A percentile compares a stretch with the other conserved stretches of the same genome.
Conservation (phyloP, 192 early-diverging fungal genomes). For the Neocallimastix lanati region DNA sequence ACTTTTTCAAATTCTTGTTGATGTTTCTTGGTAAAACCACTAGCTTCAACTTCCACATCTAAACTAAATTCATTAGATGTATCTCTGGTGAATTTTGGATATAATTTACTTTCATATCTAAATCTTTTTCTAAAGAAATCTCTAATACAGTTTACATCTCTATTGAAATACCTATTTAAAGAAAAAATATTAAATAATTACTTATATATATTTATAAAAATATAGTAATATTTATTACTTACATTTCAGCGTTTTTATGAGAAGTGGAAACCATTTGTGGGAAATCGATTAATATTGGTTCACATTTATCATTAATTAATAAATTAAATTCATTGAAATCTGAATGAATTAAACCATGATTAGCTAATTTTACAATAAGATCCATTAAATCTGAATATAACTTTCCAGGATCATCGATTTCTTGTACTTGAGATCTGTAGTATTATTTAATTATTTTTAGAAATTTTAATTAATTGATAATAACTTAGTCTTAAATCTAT, state of each 20-base stretch:
- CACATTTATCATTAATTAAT: slow-evolving; percentile 54
- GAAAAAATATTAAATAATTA: too few species aligned
- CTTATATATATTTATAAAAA: too few species aligned
- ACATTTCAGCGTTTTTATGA: slow-evolving; percentile 84
- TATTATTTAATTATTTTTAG: too few species aligned
- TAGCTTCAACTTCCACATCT: slow-evolving; percentile 91
- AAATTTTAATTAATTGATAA: too few species aligned
- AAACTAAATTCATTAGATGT: slow-evolving; percentile 67
- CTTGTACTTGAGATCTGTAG: slow-evolving; percentile 59
- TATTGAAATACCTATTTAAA: slow-evolving; percentile 68
- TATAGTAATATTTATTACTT: not conserved
- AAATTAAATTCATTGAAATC: slow-evolving; percentile 99
- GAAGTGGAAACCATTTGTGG: slow-evolving; percentile 99
- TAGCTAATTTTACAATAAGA: slow-evolving; percentile 83
- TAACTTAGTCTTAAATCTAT: too few species aligned
- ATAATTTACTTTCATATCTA: slow-evolving; percentile 76
- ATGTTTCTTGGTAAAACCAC: slow-evolving; percentile 84
- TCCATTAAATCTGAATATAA: slow-evolving; percentile 90
- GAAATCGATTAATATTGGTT: slow-evolving; percentile 93
- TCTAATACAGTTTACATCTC: slow-evolving; percentile 96
- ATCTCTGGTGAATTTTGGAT: slow-evolving; percentile 75
- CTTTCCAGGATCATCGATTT: slow-evolving; percentile 73
- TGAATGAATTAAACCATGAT: slow-evolving; percentile 90
- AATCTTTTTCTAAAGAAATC: slow-evolving; percentile 79
- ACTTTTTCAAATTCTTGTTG: slow-evolving; percentile 73